Conservation (phyloP, 371 early-diverging fungal genomes). For the Fennellomyces sp. region DNA sequence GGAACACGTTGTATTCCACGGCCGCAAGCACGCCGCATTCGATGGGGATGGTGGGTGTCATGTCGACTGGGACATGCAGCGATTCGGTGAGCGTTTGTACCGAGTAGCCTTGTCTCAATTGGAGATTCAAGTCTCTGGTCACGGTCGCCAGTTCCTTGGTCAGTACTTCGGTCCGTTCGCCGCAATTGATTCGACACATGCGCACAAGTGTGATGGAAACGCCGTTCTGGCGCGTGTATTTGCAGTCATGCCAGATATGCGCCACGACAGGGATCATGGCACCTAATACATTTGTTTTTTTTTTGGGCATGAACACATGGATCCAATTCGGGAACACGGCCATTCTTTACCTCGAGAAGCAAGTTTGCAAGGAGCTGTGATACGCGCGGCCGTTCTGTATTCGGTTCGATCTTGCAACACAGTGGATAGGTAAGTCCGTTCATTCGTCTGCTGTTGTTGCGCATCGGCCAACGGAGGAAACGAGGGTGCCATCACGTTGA, state of each 20-base stretch:
- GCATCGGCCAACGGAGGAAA: not conserved
- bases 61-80: constrained; percentile 3
- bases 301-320: not conserved
- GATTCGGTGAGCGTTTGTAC: constrained; percentile 1
- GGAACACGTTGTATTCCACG: constrained; percentile 2
- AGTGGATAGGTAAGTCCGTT: not conserved
- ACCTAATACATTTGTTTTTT: not conserved
- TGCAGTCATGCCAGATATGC: constrained; percentile 16
- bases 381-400: constrained; percentile 7
- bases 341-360: constrained; percentile 2
- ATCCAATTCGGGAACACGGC: not conserved
- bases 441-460: constrained; percentile 7
- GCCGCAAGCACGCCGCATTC: not conserved
- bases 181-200: constrained; percentile 2
- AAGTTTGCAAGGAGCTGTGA: constrained; percentile 11
- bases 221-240: not conserved
- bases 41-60: not conserved
- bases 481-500: not conserved
- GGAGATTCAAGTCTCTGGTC: not conserved
- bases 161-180: constrained; percentile 6
- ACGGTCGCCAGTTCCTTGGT: not conserved
- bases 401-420: constrained; percentile 1
- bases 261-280: constrained; percentile 1
- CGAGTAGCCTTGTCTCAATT: not conserved
- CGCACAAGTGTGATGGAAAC: constrained; percentile 6